Evolutionary conservation across 768 basidiomycete genomes (phyloP).

Genomic region (Hygrophorus russula): DNA sequence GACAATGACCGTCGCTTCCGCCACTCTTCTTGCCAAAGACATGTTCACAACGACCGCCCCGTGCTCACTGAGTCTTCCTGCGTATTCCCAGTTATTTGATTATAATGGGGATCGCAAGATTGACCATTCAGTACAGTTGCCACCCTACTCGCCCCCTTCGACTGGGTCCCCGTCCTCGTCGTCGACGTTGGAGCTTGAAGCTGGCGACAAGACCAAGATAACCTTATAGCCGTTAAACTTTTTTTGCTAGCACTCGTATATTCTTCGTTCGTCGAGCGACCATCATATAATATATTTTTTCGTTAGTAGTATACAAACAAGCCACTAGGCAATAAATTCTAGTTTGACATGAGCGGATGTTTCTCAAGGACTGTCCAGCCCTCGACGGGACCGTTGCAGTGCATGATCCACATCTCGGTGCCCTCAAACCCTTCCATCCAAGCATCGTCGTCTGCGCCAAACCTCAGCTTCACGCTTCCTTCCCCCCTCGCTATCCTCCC

Average conservation of each 20-base stretch:
- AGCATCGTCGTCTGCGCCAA: constrained; percentile 17
- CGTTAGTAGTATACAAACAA: no score
- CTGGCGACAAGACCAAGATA: not conserved
- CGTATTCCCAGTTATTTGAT: constrained; percentile 73
- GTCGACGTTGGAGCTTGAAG: no score
- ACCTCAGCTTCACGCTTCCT: constrained; percentile 20
- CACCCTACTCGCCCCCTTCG: constrained; percentile 41
- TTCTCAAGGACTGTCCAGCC: constrained; percentile 42
- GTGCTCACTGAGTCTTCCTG: constrained; percentile 35
- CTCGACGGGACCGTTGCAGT: constrained; percentile 50
- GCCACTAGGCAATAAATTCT: not conserved
- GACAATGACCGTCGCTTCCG: constrained; percentile 24
- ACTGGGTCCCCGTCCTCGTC: not conserved
- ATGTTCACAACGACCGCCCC: not conserved
- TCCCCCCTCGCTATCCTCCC: constrained; percentile 19
- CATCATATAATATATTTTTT: no score
- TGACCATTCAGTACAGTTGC: constrained; percentile 53
- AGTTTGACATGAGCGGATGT: not conserved
- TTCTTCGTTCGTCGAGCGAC: no score
- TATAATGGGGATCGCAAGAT: constrained; percentile 62
- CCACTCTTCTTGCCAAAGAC: constrained; percentile 11
- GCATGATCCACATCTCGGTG: constrained; percentile 46
- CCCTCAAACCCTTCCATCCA: constrained; percentile 32
- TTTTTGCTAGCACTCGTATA: no score
- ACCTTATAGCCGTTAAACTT: no score